Conservation (phyloP, 352 stramenopile genomes). For the Phytophthora vignae region DNA sequence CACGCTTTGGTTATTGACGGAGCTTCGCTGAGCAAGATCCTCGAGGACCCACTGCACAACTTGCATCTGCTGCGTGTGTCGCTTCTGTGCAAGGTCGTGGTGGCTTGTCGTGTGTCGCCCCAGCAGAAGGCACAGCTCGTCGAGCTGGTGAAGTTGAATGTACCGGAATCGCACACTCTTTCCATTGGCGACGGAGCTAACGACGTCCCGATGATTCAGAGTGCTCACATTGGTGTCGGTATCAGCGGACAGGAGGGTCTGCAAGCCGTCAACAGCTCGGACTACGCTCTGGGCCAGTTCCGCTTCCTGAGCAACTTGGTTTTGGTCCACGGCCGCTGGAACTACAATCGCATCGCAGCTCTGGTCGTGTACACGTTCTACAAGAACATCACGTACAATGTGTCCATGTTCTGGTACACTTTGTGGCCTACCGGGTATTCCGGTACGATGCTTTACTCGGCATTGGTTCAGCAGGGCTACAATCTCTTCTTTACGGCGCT, state of each 20-base stretch:
- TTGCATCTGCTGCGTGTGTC: slow-evolving; percentile 85
- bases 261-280: slow-evolving; percentile 93
- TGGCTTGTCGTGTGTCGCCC: slow-evolving; percentile 98
- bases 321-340: slow-evolving; percentile 86
- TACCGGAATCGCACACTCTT: slow-evolving; percentile 90
- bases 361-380: slow-evolving; percentile 93
- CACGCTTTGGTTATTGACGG: slow-evolving; percentile 96
- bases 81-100: slow-evolving; percentile 95
- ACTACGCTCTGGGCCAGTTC: slow-evolving; percentile 89
- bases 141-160: slow-evolving; percentile 93
- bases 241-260: slow-evolving; percentile 98
- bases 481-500: slow-evolving; percentile 96
- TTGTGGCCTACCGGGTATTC: slow-evolving; percentile 92
- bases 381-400: slow-evolving; percentile 93
- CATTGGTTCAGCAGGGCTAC: slow-evolving; percentile 91
- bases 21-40: slow-evolving; percentile 85
- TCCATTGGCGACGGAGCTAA: slow-evolving; percentile 93
- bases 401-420: slow-evolving; percentile 92
- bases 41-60: slow-evolving; percentile 78
- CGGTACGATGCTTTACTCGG: slow-evolving; percentile 88
- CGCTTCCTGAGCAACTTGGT: slow-evolving; percentile 80
- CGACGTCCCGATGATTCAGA: slow-evolving; percentile 94
- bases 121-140: slow-evolving; percentile 99
- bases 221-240: slow-evolving; percentile 71
- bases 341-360: slow-evolving; percentile 86